Conservation (phyloP, 2,329 filamentous ascomycete species). For the Exophiala mesophila region DNA sequence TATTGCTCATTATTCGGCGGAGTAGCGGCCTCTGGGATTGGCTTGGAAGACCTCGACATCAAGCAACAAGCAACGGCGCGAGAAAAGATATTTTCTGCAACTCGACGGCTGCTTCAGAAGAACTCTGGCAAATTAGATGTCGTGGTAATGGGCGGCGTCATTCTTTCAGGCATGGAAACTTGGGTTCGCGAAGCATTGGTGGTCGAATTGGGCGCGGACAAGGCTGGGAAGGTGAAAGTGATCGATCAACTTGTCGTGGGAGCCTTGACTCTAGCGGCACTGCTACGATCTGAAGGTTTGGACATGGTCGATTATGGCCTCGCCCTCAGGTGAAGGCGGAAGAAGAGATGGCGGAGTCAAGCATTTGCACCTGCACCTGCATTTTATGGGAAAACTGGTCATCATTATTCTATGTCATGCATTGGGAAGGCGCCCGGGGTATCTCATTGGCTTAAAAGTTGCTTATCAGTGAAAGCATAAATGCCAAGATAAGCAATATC, state of each 20-base stretch:
- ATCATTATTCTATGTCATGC: too few species aligned
- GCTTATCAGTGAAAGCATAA: too few species aligned
- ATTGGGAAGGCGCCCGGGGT: too few species aligned
- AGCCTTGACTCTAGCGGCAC: not conserved
- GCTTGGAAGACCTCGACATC: not conserved
- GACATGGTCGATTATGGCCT: not conserved
- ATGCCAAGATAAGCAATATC: too few species aligned
- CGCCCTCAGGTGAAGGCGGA: not conserved
- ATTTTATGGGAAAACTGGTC: too few species aligned
- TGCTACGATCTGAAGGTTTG: not conserved
- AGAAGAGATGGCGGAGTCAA: too few species aligned
- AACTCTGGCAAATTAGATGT: not conserved
- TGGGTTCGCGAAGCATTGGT: slow-evolving; percentile 1
- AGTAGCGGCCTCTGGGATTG: slow-evolving; percentile 4
- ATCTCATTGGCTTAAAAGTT: too few species aligned
- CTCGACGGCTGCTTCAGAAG: slow-evolving; percentile 1
- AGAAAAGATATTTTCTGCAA: slow-evolving; percentile 2
- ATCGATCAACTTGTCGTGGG: slow-evolving; percentile 7
- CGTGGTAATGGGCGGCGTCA: slow-evolving; percentile 9
- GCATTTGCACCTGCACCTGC: too few species aligned
- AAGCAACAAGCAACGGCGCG: not conserved
- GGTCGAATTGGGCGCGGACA: slow-evolving; percentile 4
- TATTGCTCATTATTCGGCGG: slow-evolving; percentile 3
- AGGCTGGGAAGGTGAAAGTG: not conserved
- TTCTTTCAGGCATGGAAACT: slow-evolving; percentile 5